A percentile compares a stretch with the other conserved stretches of the same genome.
These are phyloP conservation scores for Dissophora globulifera DNA, from an alignment of 192 early-diverging fungal genomes.

Conservation along the genomic window DNA sequence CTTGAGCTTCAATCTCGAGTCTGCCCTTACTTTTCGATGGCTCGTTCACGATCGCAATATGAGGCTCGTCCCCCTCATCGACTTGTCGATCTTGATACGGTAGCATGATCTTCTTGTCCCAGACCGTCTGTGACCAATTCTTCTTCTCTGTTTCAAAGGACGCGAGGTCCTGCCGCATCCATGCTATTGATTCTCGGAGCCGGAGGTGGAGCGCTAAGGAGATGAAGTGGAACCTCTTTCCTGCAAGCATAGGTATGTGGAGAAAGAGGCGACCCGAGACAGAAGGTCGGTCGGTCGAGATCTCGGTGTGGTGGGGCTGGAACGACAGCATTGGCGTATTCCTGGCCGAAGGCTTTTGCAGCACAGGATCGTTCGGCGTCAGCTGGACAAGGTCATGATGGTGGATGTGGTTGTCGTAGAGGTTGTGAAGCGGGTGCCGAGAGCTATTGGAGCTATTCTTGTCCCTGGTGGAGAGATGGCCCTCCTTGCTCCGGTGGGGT, in stretches of 20 bases:
- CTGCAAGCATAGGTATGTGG: constrained; percentile 35
- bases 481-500: background rate
- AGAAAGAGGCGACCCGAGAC: constrained; percentile 38
- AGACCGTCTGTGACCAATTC: constrained; percentile 37
- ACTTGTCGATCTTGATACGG: constrained; percentile 32
- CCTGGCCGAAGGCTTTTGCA: constrained; percentile 25
- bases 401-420: background rate
- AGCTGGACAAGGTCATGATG: background rate
- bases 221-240: constrained; percentile 37
- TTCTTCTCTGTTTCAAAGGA: constrained; percentile 41
- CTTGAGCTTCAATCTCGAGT: constrained; percentile 23
- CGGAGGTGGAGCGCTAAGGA: constrained; percentile 36
- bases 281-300: constrained; percentile 39
- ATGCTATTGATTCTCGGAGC: constrained; percentile 31
- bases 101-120: constrained; percentile 28
- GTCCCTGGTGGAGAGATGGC: background rate
- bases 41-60: constrained; percentile 28
- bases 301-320: constrained; percentile 40
- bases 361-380: constrained; percentile 1
- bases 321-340: constrained; percentile 45
- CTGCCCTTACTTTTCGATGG: constrained; percentile 4
- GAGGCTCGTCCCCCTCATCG: constrained; percentile 12
- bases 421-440: constrained; percentile 5
- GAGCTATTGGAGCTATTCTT: too few relatives aligned
- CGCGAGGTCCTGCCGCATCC: constrained; percentile 37